These are phyloP conservation scores for Cladosporium sp. DNA, from an alignment of 2,329 filamentous ascomycete species.

Conservation along the genomic window DNA sequence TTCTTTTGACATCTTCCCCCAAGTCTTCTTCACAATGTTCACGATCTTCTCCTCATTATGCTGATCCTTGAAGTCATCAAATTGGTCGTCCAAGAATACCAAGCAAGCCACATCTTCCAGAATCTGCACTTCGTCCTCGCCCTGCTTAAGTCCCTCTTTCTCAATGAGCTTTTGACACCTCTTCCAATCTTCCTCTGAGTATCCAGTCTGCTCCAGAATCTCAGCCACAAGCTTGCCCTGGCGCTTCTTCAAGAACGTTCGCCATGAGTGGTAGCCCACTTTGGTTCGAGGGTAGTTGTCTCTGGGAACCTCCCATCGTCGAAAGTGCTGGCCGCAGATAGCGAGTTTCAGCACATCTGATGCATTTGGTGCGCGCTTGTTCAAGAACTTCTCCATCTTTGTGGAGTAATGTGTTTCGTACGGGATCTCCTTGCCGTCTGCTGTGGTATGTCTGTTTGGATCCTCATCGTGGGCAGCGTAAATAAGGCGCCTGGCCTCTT, in stretches of 20 bases:
- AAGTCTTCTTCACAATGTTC: slow-evolving; percentile 69
- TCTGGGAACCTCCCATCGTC: slow-evolving; percentile 80
- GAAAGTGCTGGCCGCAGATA: slow-evolving; percentile 81
- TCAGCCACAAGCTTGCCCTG: slow-evolving; percentile 62
- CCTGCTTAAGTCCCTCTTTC: slow-evolving; percentile 69
- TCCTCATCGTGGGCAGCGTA: slow-evolving; percentile 71
- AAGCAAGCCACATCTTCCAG: slow-evolving; percentile 85
- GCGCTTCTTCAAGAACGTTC: slow-evolving; percentile 69
- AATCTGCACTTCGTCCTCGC: slow-evolving; percentile 67
- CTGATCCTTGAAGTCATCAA: slow-evolving; percentile 73
- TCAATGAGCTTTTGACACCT: slow-evolving; percentile 71
- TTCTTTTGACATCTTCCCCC: slow-evolving; percentile 69
- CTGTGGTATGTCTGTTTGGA: slow-evolving; percentile 56
- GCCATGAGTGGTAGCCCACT: slow-evolving; percentile 77
- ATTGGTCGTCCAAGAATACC: slow-evolving; percentile 84
- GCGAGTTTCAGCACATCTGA: slow-evolving; percentile 70
- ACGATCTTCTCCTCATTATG: slow-evolving; percentile 78
- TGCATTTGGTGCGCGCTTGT: slow-evolving; percentile 59
- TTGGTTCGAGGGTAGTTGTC: slow-evolving; percentile 71
- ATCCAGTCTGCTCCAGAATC: slow-evolving; percentile 56
- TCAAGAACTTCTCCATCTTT: slow-evolving; percentile 75
- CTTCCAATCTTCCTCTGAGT: slow-evolving; percentile 54
- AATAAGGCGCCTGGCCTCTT: slow-evolving; percentile 63
- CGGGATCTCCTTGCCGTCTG: slow-evolving; percentile 53
- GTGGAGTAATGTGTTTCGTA: slow-evolving; percentile 82